A percentile compares a stretch with the other conserved stretches of the same genome.
Evolutionary conservation across 805 yeast species (phyloP).

Genomic region (Pichia scutulata): DNA sequence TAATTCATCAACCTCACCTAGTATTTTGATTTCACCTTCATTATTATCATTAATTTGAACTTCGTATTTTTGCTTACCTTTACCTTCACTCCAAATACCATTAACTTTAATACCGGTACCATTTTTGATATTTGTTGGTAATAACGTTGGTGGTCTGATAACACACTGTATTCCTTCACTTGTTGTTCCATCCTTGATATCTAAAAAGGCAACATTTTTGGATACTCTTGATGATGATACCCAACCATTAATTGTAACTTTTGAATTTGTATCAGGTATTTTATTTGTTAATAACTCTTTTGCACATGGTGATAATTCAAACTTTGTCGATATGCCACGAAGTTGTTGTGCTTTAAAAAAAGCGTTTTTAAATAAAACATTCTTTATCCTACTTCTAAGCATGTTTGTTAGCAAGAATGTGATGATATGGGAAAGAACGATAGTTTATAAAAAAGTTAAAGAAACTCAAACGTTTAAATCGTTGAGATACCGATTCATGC

Average conservation of each 20-base stretch:
- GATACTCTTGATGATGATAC: slow-evolving; percentile 62
- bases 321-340: background rate
- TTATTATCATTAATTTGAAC: slow-evolving; percentile 32
- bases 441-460: background rate
- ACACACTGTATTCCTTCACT: slow-evolving; percentile 49
- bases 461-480: background rate
- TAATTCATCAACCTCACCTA: slow-evolving; percentile 54
- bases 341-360: background rate
- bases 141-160: slow-evolving; percentile 31
- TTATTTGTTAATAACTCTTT: slow-evolving; percentile 21
- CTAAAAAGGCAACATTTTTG: slow-evolving; percentile 75
- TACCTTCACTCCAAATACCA: slow-evolving; percentile 34
- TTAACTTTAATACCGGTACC: slow-evolving; percentile 31
- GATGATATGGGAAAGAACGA: background rate
- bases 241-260: slow-evolving; percentile 59
- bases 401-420: background rate
- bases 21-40: slow-evolving; percentile 30
- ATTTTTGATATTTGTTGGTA: slow-evolving; percentile 26
- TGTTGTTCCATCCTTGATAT: slow-evolving; percentile 71
- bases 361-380: background rate
- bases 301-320: slow-evolving; percentile 20
- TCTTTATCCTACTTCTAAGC: background rate
- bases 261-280: slow-evolving; percentile 32
- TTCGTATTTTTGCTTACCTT: slow-evolving; percentile 49
- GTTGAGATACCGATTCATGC: background rate